Conservation (phyloP, 176 grass and related monocot genomes). For the Elaeis guineensis region DNA sequence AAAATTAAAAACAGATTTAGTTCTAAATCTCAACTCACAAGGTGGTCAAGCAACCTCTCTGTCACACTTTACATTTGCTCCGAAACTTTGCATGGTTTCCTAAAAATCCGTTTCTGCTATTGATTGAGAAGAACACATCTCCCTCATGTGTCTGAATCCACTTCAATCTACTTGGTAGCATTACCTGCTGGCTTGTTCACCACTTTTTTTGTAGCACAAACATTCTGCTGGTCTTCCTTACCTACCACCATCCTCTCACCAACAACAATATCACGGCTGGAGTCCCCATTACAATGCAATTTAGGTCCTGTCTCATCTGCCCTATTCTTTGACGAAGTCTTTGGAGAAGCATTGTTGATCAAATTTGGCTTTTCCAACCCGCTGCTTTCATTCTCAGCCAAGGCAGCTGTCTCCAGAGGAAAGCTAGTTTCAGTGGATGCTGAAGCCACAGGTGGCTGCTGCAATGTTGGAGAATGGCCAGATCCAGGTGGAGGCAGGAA, state of each 20-base stretch:
- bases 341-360: background rate
- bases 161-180: background rate
- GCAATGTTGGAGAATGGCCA: conserved; percentile 29
- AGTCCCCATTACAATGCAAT: conserved; percentile 3
- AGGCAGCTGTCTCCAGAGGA: conserved; percentile 13
- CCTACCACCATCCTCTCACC: too few species aligned
- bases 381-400: conserved; percentile 15
- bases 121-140: background rate
- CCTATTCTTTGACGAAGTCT: conserved; percentile 1
- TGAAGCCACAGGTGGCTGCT: conserved; percentile 29
- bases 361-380: conserved; percentile 12
- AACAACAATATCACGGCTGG: background rate
- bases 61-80: conserved; percentile 11
- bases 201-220: background rate
- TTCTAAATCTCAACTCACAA: background rate
- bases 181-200: background rate
- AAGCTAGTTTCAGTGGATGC: conserved; percentile 16
- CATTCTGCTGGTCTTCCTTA: background rate
- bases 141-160: background rate
- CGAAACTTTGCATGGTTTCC: background rate
- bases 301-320: background rate
- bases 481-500: conserved; percentile 61
- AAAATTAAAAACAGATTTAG: background rate
- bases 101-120: background rate
- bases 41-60: background rate